These are phyloP conservation scores for Dothistroma pini DNA, from an alignment of 2,329 filamentous ascomycete genomes.

Conservation along the genomic window DNA sequence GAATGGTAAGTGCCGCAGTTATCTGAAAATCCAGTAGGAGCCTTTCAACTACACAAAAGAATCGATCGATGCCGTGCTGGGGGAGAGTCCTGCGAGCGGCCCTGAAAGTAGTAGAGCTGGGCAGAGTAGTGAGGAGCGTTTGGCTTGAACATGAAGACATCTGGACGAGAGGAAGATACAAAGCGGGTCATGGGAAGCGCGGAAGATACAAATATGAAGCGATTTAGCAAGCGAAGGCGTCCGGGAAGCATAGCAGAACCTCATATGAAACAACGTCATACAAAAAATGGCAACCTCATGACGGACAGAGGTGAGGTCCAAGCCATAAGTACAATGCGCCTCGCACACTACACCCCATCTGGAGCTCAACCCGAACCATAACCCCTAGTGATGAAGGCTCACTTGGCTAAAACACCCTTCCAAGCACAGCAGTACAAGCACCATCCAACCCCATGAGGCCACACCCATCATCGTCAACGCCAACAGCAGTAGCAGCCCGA, in stretches of 20 bases:
- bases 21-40: not conserved
- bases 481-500: no score
- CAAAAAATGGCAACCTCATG: not conserved
- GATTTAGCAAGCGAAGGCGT: not conserved
- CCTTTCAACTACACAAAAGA: not conserved
- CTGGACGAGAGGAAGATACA: not conserved
- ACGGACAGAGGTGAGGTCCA: not conserved
- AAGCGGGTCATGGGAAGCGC: not conserved
- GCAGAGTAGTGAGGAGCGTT: not conserved
- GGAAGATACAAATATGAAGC: not conserved
- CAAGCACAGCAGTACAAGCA: no score
- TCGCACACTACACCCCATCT: not conserved
- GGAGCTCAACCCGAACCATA: not conserved
- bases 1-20: not conserved
- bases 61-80: not conserved
- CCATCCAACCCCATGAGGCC: no score
- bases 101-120: not conserved
- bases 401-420: no score
- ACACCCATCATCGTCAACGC: no score
- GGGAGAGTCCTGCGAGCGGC: not conserved
- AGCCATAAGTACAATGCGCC: not conserved
- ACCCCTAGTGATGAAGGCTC: no score
- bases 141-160: not conserved
- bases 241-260: not conserved
- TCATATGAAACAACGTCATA: not conserved